Percentiles rank a stretch among this genome's conserved stretches.
These are phyloP conservation scores for Kurtzmaniella natalensis DNA, from an alignment of 1,139 yeast genomes.

Conservation along the genomic window DNA sequence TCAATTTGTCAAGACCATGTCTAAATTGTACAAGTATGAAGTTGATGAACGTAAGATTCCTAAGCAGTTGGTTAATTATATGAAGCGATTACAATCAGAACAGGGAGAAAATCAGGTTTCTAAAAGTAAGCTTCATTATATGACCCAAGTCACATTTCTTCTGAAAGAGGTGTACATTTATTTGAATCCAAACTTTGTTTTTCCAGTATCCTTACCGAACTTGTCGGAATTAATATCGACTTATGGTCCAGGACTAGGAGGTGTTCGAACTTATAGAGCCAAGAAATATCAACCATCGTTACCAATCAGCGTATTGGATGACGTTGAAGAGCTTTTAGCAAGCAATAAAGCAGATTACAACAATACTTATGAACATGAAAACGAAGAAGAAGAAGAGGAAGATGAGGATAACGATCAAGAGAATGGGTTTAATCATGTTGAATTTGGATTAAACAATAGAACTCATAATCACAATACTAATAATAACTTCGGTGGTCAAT, in stretches of 20 bases:
- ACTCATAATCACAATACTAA: not conserved
- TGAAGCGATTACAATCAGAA: conserved; percentile 31
- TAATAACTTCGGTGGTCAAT: not conserved
- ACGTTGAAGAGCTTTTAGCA: conserved; percentile 51
- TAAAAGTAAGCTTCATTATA: conserved; percentile 31
- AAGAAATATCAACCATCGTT: conserved; percentile 58
- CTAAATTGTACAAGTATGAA: conserved; percentile 77
- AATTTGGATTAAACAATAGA: conserved; percentile 8
- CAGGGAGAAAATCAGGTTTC: conserved; percentile 38
- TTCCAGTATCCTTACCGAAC: conserved; percentile 55
- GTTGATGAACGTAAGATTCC: conserved; percentile 66
- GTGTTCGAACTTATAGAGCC: conserved; percentile 41
- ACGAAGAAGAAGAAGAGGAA: conserved; percentile 21
- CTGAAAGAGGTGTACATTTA: conserved; percentile 40
- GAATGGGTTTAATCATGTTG: conserved; percentile 9
- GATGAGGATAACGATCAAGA: conserved; percentile 13
- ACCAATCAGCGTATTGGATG: conserved; percentile 57
- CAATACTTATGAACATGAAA: conserved; percentile 28
- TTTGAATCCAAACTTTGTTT: conserved; percentile 46
- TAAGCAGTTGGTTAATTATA: conserved; percentile 38
- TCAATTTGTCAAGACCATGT: conserved; percentile 64
- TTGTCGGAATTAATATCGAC: conserved; percentile 52
- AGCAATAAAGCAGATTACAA: conserved; percentile 28
- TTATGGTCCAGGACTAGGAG: conserved; percentile 62
- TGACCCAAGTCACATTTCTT: conserved; percentile 40